Conservation (phyloP, 352 stramenopile genomes). For the Pythium coloratum region DNA sequence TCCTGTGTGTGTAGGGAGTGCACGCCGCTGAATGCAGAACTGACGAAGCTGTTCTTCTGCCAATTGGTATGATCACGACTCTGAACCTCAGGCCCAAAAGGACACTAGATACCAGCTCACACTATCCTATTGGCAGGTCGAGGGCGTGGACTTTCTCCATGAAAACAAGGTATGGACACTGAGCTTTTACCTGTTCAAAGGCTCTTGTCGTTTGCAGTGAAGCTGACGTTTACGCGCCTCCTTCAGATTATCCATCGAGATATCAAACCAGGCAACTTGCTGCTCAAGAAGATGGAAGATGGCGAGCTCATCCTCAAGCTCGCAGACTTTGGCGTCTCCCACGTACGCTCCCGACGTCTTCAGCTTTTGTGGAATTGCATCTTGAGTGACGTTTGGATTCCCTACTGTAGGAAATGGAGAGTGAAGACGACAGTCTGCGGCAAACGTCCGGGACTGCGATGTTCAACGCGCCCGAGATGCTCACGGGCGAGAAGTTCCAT, state of each 20-base stretch:
- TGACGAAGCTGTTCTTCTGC: conserved; percentile 75
- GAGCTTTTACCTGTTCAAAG: too few species aligned
- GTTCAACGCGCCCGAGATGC: conserved; percentile 82
- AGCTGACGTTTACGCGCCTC: neutral
- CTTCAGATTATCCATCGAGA: conserved; percentile 76
- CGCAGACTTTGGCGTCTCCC: conserved; percentile 80
- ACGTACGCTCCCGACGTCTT: conserved; percentile 33
- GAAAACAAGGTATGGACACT: conserved; percentile 60
- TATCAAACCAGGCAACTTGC: conserved; percentile 79
- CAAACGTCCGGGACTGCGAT: conserved; percentile 77
- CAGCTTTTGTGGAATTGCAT: too few species aligned
- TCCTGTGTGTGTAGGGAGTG: conserved; percentile 41
- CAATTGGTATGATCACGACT: conserved; percentile 48
- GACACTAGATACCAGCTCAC: neutral
- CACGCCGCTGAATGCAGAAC: conserved; percentile 54
- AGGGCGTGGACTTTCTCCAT: conserved; percentile 81
- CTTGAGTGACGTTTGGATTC: too few species aligned
- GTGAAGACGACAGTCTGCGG: conserved; percentile 66
- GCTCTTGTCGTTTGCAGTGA: too few species aligned
- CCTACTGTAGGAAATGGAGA: conserved; percentile 55
- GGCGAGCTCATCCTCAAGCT: conserved; percentile 74
- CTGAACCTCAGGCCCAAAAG: neutral
- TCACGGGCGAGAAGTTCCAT: conserved; percentile 74
- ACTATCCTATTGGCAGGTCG: conserved; percentile 43
- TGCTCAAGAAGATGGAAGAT: conserved; percentile 60